Conservation (phyloP, 2,329 filamentous ascomycete species). For the Fusarium nisikadoi region DNA sequence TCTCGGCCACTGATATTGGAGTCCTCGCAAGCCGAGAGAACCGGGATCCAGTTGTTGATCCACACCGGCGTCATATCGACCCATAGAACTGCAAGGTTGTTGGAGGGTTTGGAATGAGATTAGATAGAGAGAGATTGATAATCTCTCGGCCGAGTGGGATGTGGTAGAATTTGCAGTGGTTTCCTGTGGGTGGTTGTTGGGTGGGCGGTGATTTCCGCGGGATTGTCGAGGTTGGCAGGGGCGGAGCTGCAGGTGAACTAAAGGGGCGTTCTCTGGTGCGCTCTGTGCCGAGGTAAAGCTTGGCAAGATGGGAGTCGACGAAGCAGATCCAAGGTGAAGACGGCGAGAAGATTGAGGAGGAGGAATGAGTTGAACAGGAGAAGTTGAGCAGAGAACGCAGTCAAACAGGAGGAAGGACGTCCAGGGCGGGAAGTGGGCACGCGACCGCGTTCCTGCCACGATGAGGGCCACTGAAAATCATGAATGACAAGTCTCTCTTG, state of each 20-base stretch:
- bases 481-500: neutral
- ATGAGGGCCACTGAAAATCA: neutral
- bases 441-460: neutral
- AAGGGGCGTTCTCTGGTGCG: neutral
- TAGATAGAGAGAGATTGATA: neutral
- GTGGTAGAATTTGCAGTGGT: neutral
- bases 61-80: slow-evolving; percentile 35
- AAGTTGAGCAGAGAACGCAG: neutral
- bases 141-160: neutral
- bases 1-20: slow-evolving; percentile 10
- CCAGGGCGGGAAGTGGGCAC: slow-evolving; percentile 23
- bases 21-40: slow-evolving; percentile 9
- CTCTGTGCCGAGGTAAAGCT: neutral
- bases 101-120: slow-evolving; percentile 1
- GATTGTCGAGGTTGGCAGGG: neutral
- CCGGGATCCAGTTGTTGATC: slow-evolving; percentile 34
- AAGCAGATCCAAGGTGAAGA: neutral
- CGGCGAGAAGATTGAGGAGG: neutral
- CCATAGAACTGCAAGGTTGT: slow-evolving; percentile 34
- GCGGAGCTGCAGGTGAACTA: neutral
- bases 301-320: neutral
- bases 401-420: neutral
- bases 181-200: neutral
- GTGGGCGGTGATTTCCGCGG: neutral
- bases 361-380: neutral